A percentile compares a stretch with the other conserved stretches of the same genome.
phyloP scores from a whole-genome alignment of 345 rosid genomes.

The Brassica cretica region DNA sequence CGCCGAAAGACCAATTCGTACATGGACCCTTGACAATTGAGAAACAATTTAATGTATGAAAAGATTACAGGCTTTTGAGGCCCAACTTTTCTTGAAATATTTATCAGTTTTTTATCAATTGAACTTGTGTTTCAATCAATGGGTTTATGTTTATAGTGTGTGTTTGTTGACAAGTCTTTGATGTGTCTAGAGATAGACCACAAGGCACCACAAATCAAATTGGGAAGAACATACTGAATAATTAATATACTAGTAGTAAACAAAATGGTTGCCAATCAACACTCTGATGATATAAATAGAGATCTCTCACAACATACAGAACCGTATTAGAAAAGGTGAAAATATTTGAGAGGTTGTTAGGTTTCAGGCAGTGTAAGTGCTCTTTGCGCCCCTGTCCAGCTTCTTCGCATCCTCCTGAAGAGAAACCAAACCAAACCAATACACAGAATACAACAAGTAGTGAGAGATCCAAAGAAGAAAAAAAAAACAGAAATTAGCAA shows the following conservation, averaged over 20 bases:
- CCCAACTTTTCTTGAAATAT: background rate
- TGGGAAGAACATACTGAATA: background rate
- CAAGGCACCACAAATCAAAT: background rate
- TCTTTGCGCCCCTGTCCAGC: constrained; percentile 60
- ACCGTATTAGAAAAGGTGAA: background rate
- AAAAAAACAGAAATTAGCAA: background rate
- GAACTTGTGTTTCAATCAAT: background rate
- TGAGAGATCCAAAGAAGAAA: background rate
- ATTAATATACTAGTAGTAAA: background rate
- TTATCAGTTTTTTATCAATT: background rate
- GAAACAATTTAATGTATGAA: background rate
- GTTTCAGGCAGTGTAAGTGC: constrained; percentile 54
- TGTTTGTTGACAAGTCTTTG: background rate
- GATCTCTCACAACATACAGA: constrained; percentile 26
- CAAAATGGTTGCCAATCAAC: constrained; percentile 19
- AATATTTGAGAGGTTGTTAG: background rate
- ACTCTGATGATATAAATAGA: constrained; percentile 1
- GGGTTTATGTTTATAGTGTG: too few species aligned
- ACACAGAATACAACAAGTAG: background rate
- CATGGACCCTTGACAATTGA: background rate
- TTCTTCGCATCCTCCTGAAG: constrained; percentile 79
- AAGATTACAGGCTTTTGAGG: background rate
- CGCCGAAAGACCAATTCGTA: background rate
- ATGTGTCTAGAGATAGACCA: background rate
- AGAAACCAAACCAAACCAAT: background rate